Percentiles rank a stretch among this genome's conserved stretches.
phyloP scores from a whole-genome alignment of 164 flowering plant genomes.

The Chimonanthus praecox region DNA sequence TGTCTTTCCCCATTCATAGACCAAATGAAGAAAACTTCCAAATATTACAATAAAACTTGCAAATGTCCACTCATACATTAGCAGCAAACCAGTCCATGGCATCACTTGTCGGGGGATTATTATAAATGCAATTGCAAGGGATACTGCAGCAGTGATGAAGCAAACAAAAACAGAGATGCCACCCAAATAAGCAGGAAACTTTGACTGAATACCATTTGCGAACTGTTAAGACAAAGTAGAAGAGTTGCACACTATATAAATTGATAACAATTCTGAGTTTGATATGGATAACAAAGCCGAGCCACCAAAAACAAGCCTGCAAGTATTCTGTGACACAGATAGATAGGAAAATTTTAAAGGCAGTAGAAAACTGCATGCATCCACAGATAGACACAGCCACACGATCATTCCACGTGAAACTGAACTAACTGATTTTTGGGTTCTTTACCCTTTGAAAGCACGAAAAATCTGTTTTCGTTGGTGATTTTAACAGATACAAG shows the following conservation, averaged over 20 bases:
- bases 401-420: no score
- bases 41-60: conserved; percentile 55
- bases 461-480: no score
- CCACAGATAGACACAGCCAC: no score
- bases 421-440: no score
- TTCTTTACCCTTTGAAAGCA: no score
- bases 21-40: conserved; percentile 65
- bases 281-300: background rate
- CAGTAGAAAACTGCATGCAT: no score
- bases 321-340: background rate
- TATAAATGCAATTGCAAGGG: conserved; percentile 55
- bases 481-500: no score
- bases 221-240: conserved; percentile 27
- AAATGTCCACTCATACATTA: conserved; percentile 92
- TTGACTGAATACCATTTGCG: conserved; percentile 38
- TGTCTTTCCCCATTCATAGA: conserved; percentile 63
- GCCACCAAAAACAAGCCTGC: background rate
- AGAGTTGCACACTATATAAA: conserved; percentile 7
- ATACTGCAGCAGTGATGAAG: conserved; percentile 47
- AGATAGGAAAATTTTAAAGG: background rate
- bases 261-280: background rate
- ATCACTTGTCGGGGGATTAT: conserved; percentile 87
- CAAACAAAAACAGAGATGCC: conserved; percentile 59
- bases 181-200: conserved; percentile 70
- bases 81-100: conserved; percentile 95